Evolutionary conservation across 495 filamentous ascomycete genomes (phyloP).

Genomic region (Neurospora sp.): DNA sequence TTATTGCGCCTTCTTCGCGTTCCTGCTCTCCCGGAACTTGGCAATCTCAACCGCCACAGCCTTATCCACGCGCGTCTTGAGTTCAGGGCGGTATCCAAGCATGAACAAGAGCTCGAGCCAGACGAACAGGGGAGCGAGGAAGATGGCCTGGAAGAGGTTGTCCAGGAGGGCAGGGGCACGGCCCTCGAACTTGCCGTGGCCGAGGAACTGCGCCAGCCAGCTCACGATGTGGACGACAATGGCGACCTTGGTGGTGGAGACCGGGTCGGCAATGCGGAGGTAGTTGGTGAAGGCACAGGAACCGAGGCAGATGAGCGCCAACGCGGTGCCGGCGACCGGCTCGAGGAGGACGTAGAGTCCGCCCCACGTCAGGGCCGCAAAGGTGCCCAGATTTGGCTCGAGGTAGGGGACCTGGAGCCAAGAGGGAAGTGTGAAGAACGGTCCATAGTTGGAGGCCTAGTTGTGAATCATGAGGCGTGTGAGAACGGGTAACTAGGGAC

Average conservation of each 20-base stretch:
- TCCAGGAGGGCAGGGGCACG: slow-evolving; percentile 82
- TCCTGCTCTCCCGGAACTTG: slow-evolving; percentile 41
- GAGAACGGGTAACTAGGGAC: neutral
- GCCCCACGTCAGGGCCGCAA: slow-evolving; percentile 58
- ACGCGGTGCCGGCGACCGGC: slow-evolving; percentile 71
- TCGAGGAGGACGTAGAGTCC: slow-evolving; percentile 86
- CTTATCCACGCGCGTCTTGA: slow-evolving; percentile 69
- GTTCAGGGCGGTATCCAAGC: slow-evolving; percentile 79
- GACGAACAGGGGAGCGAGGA: slow-evolving; percentile 96
- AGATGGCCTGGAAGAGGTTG: slow-evolving; percentile 80
- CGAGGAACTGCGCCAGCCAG: slow-evolving; percentile 85
- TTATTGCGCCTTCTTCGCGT: slow-evolving; percentile 14
- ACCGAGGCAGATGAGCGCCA: slow-evolving; percentile 63
- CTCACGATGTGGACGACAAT: slow-evolving; percentile 55
- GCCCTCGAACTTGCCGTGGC: slow-evolving; percentile 83
- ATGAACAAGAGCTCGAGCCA: slow-evolving; percentile 93
- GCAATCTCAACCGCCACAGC: slow-evolving; percentile 60
- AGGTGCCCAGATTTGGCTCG: slow-evolving; percentile 69
- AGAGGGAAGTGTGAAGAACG: slow-evolving; percentile 59
- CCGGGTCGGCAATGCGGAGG: slow-evolving; percentile 55
- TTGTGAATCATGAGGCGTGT: slow-evolving; percentile 2
- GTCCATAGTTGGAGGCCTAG: slow-evolving; percentile 67
- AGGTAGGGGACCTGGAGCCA: slow-evolving; percentile 64
- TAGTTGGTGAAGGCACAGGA: slow-evolving; percentile 67
- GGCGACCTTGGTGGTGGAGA: slow-evolving; percentile 59